phyloP scores from a whole-genome alignment of 2,329 filamentous ascomycete genomes.

The Raffaelea ambrosiae region DNA sequence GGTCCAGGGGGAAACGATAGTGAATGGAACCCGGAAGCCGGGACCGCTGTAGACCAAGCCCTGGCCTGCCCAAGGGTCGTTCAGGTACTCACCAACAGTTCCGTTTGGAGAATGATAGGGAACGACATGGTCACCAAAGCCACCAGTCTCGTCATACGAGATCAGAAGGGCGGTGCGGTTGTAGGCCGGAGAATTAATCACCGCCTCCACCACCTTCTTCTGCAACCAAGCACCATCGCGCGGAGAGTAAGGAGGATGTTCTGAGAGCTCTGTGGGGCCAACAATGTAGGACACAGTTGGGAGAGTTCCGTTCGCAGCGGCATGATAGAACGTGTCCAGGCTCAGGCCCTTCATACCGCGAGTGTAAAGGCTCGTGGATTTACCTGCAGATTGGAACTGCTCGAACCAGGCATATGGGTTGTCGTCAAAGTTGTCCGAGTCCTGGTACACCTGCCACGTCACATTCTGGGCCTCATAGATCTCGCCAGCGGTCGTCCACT shows the following conservation, averaged over 20 bases:
- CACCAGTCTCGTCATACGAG: slow-evolving; percentile 39
- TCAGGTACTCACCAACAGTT: slow-evolving; percentile 36
- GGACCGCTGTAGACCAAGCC: slow-evolving; percentile 16
- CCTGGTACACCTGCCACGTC: slow-evolving; percentile 37
- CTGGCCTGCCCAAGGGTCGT: slow-evolving; percentile 26
- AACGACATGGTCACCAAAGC: slow-evolving; percentile 39
- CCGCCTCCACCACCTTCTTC: slow-evolving; percentile 40
- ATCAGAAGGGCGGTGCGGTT: slow-evolving; percentile 37
- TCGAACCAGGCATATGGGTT: slow-evolving; percentile 39
- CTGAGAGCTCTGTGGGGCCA: slow-evolving; percentile 39
- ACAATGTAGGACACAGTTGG: slow-evolving; percentile 38
- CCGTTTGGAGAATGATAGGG: slow-evolving; percentile 34
- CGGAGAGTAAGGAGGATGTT: slow-evolving; percentile 44
- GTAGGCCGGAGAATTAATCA: slow-evolving; percentile 40
- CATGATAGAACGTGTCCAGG: slow-evolving; percentile 33
- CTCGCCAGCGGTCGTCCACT: slow-evolving; percentile 36
- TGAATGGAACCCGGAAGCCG: slow-evolving; percentile 35
- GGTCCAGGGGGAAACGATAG: slow-evolving; percentile 41
- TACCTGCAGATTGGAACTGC: slow-evolving; percentile 32
- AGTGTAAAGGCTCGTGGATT: slow-evolving; percentile 24
- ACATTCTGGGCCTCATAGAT: slow-evolving; percentile 30
- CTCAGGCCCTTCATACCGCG: slow-evolving; percentile 31
- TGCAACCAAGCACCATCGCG: slow-evolving; percentile 49
- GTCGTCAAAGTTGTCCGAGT: slow-evolving; percentile 36
- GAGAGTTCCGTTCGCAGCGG: slow-evolving; percentile 34